Percentiles rank a stretch among this genome's conserved stretches.
phyloP scores from a whole-genome alignment of 2,329 filamentous ascomycete genomes.

The Aspergillus eucalypticola region DNA sequence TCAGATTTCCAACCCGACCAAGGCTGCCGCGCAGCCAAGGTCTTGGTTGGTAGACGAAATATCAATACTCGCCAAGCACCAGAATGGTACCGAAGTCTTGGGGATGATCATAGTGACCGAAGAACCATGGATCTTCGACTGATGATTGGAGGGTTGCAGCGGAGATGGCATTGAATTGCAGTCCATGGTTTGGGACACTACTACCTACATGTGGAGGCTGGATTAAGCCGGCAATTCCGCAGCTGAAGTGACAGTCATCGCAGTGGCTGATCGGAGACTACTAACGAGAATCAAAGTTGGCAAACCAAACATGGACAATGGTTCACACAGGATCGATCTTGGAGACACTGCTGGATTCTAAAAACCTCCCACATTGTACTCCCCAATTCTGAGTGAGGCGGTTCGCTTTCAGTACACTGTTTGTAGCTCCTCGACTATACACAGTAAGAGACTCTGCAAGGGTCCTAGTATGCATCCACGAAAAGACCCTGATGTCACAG shows the following conservation, averaged over 20 bases:
- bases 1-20: neutral
- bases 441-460: too few relatives aligned
- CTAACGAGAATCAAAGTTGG: neutral
- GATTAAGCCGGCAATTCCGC: neutral
- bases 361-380: neutral
- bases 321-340: neutral
- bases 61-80: neutral
- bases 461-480: neutral
- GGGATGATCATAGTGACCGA: neutral
- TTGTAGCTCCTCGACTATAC: too few relatives aligned
- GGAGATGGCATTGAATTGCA: neutral
- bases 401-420: too few relatives aligned
- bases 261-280: neutral
- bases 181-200: neutral
- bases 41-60: neutral
- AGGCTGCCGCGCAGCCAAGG: neutral
- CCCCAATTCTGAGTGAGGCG: neutral
- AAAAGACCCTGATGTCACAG: neutral
- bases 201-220: neutral
- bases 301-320: neutral
- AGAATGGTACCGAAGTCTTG: neutral
- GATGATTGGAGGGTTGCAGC: neutral
- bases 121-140: neutral
- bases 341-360: neutral
- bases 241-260: neutral